Evolutionary conservation across 176 grass and related monocot genomes (phyloP), one percentile per base, ranked within the genome.

Genomic region (Oryza meridionalis): DNA sequence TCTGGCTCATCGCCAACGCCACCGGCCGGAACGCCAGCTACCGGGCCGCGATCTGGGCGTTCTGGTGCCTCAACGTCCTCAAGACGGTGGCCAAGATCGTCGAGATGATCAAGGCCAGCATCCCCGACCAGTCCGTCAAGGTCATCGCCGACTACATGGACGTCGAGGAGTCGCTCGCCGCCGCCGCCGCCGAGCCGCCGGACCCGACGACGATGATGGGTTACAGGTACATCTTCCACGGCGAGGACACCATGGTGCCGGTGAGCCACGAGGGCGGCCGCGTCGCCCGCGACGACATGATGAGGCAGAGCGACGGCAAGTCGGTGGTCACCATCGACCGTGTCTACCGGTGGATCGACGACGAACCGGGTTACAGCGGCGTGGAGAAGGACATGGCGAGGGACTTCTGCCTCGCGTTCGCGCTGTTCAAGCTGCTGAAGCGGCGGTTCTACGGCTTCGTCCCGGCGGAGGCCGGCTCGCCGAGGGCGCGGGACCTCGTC

Each of bases 71-170:
- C 65, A 90, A 87, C 72, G 80, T 84, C 61, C 76, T 87, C 77
- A 90, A 84, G 87, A 90, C 78, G 4, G 27, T 81, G n/a, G 77
- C 77, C 53, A 83, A 84, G 80, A 92, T 92, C 73, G 62, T 26
- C 9, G 90, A 88, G 77, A 82, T 92, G 77, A 72, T 88, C 67
- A 47, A 82, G 86, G 22, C 59, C 37, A 83, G 84, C 44, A 76
- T 73, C 26, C 83, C 91, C n/a, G 88, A 92, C 84, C 7, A 35
- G 38, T 86, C 84, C 61, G 82, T 81, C 55, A 87, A 35, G 66
- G 77, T 92, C 6, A 67, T 92, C 8, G 91, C 84, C 29, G 87
- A 87, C 67, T 93, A 90, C 87, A 93, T 92, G 91, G 81, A 70
- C 51, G 63, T 82, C 46, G 90, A 82, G 67, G 76, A 84, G 66